Evolutionary conservation across 2,329 filamentous ascomycete species (phyloP), one percentile per base, ranked within the genome.

Genomic region (Ceratocystis ficicola): DNA sequence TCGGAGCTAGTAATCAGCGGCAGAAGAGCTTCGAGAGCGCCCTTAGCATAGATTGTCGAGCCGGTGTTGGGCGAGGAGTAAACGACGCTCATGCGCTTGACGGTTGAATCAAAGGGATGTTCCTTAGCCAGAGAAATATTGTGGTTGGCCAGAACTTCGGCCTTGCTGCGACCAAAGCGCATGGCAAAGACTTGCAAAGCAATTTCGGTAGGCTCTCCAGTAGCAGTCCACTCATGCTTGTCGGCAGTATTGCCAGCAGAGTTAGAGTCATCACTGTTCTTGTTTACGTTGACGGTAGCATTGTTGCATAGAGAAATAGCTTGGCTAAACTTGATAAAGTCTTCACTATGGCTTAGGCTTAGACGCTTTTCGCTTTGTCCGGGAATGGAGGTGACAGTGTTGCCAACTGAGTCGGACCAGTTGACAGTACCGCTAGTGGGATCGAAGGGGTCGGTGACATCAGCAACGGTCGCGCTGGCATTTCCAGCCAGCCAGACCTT

Each of bases 51-150:
- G 20, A 83, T 78, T 12, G 76, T 74, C 60, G 72, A 72, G 10
- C 73, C 72, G 10, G 73, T 71, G 28, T 75, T 74, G 1, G 72
- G 73, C 55, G 70, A 73, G 6, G 73, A 73, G 55, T 86, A 88
- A 32, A 89, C 80, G 62, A 89, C 86, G 46, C 85, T 86, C 87
- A 90, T 90, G 67, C 86, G 81, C 76, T 90, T 90, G 74, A 86
- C 82, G 46, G 83, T 83, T 0, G 86, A 89, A 72, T 90, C 86
- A 71, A 90, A 90, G 1, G 86, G 86, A 65, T 86, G 86, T 70
- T 90, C 87, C 1, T 83, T 81, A 8, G 87, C 70, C 57, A 86
- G 75, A 48, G 75, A 73, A 66, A 79, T 78, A 28, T 72, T 70
- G n/a, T 74, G 74, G 25, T 73, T 72, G 28, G 73, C 70, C 8